Conservation (phyloP, 306 rosid genomes). For the Phaseolus lunatus region DNA sequence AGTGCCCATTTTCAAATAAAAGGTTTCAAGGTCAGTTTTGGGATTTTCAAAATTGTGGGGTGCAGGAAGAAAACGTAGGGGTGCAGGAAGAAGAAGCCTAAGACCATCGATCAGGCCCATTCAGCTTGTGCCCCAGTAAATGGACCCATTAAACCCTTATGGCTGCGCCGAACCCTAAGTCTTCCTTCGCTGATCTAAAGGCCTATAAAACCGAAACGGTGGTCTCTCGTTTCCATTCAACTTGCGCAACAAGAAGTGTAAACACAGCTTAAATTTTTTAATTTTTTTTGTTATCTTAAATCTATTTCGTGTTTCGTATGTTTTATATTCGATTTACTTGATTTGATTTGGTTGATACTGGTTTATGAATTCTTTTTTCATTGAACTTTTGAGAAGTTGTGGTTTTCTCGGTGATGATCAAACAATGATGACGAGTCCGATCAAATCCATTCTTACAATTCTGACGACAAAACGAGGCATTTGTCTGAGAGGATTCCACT, state of each 20-base stretch:
- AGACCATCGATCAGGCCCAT: background rate
- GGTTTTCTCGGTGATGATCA: conserved; percentile 79
- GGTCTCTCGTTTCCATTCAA: background rate
- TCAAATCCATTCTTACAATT: conserved; percentile 62
- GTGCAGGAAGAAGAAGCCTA: too few species aligned
- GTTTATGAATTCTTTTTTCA: background rate
- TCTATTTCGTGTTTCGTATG: background rate
- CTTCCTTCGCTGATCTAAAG: background rate
- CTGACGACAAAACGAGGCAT: conserved; percentile 96
- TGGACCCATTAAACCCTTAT: background rate
- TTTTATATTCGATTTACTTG: background rate
- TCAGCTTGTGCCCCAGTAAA: background rate
- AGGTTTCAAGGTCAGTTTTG: too few species aligned
- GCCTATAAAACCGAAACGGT: conserved; percentile 38
- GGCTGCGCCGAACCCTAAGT: conserved; percentile 32
- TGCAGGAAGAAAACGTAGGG: too few species aligned
- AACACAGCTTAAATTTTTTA: background rate
- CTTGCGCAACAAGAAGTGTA: background rate
- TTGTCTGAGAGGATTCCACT: conserved; percentile 81
- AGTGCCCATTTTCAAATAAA: too few species aligned
- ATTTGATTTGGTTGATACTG: background rate
- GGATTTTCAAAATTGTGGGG: too few species aligned
- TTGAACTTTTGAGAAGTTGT: background rate
- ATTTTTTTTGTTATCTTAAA: background rate
- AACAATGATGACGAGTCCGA: conserved; percentile 88